Conservation (phyloP, 2,329 filamentous ascomycete genomes). For the Tolypocladium ophioglossoides region DNA sequence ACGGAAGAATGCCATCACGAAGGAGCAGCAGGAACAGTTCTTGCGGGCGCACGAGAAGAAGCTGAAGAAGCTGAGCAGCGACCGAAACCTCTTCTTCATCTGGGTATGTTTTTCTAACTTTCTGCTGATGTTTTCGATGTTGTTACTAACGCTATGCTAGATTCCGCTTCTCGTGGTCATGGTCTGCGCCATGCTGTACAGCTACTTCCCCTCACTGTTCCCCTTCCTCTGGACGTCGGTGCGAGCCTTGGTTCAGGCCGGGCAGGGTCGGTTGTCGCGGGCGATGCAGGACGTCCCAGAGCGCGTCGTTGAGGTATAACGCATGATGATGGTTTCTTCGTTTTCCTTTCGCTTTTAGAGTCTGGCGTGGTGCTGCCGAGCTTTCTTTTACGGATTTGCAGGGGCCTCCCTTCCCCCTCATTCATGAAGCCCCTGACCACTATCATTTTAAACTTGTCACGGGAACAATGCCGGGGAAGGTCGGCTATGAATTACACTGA, state of each 20-base stretch:
- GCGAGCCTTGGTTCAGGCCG: conserved; percentile 19
- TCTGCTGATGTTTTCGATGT: background rate
- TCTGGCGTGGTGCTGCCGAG: conserved; percentile 2
- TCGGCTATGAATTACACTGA: background rate
- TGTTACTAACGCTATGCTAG: conserved; percentile 20
- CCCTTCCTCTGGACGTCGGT: conserved; percentile 22
- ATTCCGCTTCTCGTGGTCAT: conserved; percentile 40
- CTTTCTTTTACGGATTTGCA: background rate
- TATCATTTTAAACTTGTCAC: background rate
- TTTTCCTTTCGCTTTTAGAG: conserved; percentile 7
- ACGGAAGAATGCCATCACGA: conserved; percentile 51
- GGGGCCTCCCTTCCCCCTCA: background rate
- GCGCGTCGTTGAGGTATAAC: conserved; percentile 16
- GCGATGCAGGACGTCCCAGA: conserved; percentile 13
- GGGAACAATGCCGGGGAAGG: background rate
- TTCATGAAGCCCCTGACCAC: background rate
- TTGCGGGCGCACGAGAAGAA: conserved; percentile 50
- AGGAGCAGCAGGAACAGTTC: conserved; percentile 54
- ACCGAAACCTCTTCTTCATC: conserved; percentile 57
- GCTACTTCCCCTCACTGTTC: conserved; percentile 38
- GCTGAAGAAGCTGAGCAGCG: conserved; percentile 51
- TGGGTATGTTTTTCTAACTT: conserved; percentile 40
- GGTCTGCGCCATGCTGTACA: conserved; percentile 38
- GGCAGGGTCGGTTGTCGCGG: conserved; percentile 11
- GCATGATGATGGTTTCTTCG: conserved; percentile 9